phyloP scores from a whole-genome alignment of 805 yeast genomes.

The Jamesozyma piceae region DNA sequence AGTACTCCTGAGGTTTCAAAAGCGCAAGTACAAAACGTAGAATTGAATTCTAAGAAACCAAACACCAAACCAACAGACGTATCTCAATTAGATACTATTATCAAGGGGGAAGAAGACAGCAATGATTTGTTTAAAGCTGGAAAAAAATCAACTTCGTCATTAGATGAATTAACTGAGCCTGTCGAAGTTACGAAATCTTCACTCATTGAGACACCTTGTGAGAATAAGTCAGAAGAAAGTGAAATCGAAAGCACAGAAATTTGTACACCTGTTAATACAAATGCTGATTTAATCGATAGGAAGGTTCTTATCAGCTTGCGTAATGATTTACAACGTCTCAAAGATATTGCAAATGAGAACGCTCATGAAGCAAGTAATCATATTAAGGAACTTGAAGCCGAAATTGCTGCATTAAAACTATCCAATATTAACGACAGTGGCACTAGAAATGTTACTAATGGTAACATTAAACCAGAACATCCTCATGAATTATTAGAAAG shows the following conservation, averaged over 20 bases:
- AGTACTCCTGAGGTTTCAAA: neutral
- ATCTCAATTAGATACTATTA: too few species aligned
- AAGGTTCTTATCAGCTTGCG: conserved; percentile 17
- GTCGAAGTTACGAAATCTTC: neutral
- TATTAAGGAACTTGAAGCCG: conserved; percentile 40
- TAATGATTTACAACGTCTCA: conserved; percentile 32
- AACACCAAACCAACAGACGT: too few species aligned
- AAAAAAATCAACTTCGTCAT: too few species aligned
- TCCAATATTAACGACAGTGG: neutral
- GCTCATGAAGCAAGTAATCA: conserved; percentile 50
- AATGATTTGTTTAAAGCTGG: too few species aligned
- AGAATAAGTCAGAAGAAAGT: neutral
- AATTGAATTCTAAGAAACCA: too few species aligned
- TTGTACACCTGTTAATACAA: neutral
- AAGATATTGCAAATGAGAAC: conserved; percentile 38
- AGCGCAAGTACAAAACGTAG: too few species aligned
- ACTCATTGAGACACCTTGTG: neutral
- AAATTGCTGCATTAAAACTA: conserved; percentile 21
- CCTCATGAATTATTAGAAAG: conserved; percentile 30
- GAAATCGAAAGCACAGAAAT: neutral
- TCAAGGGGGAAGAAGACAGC: too few species aligned
- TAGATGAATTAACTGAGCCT: conserved; percentile 1
- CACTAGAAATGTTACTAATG: conserved; percentile 21
- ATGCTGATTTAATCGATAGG: neutral
- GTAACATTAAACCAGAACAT: conserved; percentile 10